Conservation (phyloP, 352 stramenopile species). For the Blastocystis sp. region DNA sequence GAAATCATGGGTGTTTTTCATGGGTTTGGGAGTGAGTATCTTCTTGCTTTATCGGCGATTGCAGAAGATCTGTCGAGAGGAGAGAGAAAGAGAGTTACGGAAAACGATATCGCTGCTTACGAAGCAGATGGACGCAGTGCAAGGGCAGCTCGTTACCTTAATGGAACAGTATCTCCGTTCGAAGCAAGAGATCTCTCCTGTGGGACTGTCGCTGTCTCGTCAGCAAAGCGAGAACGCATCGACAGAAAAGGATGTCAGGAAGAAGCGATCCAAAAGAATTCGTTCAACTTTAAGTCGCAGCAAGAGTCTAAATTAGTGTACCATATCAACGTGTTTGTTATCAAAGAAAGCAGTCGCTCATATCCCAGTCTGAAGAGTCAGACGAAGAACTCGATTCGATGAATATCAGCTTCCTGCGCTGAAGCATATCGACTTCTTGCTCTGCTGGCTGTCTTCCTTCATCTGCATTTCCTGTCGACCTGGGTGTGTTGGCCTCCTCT, state of each 20-base stretch:
- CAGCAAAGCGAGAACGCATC: background rate
- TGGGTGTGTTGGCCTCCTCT: no score
- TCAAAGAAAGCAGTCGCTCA: slow-evolving; percentile 38
- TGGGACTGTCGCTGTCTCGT: background rate
- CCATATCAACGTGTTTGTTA: background rate
- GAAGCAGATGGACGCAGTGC: slow-evolving; percentile 7
- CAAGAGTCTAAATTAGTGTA: background rate
- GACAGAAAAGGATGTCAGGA: background rate
- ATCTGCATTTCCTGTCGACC: background rate
- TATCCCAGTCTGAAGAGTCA: background rate
- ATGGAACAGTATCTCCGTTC: background rate
- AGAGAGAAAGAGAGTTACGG: background rate
- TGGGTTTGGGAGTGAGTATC: background rate
- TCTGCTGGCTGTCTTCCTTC: background rate
- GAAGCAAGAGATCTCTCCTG: background rate
- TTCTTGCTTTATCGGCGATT: background rate
- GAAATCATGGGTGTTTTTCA: background rate
- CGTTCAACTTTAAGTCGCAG: background rate
- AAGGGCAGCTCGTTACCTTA: background rate
- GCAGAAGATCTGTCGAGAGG: background rate
- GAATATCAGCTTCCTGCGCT: slow-evolving; percentile 42
- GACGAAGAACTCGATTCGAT: background rate
- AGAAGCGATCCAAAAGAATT: background rate
- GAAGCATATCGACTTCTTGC: background rate
- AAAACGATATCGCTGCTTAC: background rate